A percentile compares a stretch with the other conserved stretches of the same genome.
phyloP scores from a whole-genome alignment of 1,284 basidiomycete species.

The Cryptococcus hybrid region DNA sequence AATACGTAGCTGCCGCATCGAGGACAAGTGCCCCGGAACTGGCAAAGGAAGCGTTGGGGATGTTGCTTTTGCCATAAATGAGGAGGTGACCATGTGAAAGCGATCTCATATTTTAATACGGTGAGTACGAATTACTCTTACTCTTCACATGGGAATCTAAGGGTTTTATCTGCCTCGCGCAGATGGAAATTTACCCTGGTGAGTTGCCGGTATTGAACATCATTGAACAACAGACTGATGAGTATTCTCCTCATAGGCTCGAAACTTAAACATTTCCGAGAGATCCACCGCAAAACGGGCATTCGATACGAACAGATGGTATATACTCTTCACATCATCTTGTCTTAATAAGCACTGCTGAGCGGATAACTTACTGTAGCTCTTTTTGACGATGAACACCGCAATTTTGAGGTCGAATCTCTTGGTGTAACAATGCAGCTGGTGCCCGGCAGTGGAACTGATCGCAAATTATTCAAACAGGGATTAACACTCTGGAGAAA shows the following conservation, averaged over 20 bases:
- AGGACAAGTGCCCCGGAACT: constrained; percentile 67
- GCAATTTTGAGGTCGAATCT: constrained; percentile 72
- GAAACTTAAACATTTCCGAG: constrained; percentile 75
- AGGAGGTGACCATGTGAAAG: constrained; percentile 53
- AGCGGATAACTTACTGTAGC: constrained; percentile 43
- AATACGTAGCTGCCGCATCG: constrained; percentile 70
- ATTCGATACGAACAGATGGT: constrained; percentile 84
- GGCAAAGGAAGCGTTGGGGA: constrained; percentile 61
- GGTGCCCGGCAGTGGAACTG: constrained; percentile 32
- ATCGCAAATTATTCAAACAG: constrained; percentile 26
- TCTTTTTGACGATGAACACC: constrained; percentile 81
- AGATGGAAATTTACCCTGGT: constrained; percentile 82
- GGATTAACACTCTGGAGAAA: constrained; percentile 38
- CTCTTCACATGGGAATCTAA: background rate
- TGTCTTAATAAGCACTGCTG: background rate
- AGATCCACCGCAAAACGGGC: constrained; percentile 70
- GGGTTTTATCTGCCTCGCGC: background rate
- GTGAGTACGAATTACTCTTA: constrained; percentile 19
- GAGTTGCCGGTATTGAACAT: background rate
- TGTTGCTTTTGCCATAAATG: constrained; percentile 64
- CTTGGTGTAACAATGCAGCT: constrained; percentile 69
- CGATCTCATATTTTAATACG: constrained; percentile 68
- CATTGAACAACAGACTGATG: no score
- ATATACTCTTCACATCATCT: background rate
- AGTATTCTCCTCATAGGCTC: constrained; percentile 56